Base-by-base conservation (phyloP, 352 stramenopile genomes). In the Aphanomyces invadans region DNA sequence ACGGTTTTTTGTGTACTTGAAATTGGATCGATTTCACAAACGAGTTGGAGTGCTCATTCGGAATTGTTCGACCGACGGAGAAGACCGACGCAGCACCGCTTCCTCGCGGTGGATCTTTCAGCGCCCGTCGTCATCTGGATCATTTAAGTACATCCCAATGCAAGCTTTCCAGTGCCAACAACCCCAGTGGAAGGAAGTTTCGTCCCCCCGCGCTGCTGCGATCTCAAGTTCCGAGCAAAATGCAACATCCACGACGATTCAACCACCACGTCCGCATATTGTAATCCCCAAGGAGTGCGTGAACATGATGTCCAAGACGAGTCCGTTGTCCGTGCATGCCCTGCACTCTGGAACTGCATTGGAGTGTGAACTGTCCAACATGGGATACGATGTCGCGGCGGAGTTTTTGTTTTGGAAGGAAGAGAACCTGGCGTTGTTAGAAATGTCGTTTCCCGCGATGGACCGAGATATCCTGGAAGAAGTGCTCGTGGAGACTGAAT, bases 391-490 rank as follows among this genome's bases (percentile, higher is more conserved):
- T 31, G 36, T 65, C 12, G 59, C 59, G 23, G 39, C 59, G 7
- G 59, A 65, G 39, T 65, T 55, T 48, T 31, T 65, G 9, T 65
- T 65, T 55, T 65, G 59, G 59, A 65, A 65, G 28, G 59, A 65
- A 56, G 59, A 65, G 46, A 65, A 65, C 29, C 32, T 65, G 1
- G 42, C 59, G 42, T 28, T 65, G 36, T 28, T 65, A 15, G 59
- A 65, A 56, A 65, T 65, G 59, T 65, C 59, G 46, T 65, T 65
- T 56, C 59, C 59, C n/a, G 59, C 59, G 12, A 65, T 65, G 59
- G 59, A 65, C 46, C 59, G 59, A 26, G 59, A 65, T 25, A 49
- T 65, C 42, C 46, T 65, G 3, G 59, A 65, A 65, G 59, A 65
- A 39, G 59, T 65, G 3, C 28, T 65, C 17, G 29, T 65, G 17